phyloP scores from a whole-genome alignment of 768 basidiomycete species.

The Ramaria rubella region DNA sequence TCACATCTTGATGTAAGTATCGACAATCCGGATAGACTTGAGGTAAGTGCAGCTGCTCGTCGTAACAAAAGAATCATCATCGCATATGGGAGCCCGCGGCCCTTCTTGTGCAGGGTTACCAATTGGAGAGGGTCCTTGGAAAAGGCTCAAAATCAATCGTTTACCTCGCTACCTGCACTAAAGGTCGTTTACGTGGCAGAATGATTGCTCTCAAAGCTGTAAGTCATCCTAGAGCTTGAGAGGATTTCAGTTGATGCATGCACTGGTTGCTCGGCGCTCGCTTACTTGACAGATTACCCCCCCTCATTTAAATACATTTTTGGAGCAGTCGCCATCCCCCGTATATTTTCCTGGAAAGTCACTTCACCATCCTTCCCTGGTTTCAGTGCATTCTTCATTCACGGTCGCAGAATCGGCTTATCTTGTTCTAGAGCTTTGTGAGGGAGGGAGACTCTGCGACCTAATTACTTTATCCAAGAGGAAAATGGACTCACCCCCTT shows the following conservation, averaged over 20 bases:
- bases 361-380: conserved; percentile 44
- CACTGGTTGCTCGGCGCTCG: conserved; percentile 1
- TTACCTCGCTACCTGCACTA: conserved; percentile 37
- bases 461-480: conserved; percentile 19
- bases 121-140: conserved; percentile 16
- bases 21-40: neutral
- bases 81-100: too few species aligned
- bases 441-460: conserved; percentile 31
- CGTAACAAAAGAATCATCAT: too few species aligned
- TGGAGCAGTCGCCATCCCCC: neutral
- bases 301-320: neutral
- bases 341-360: conserved; percentile 34
- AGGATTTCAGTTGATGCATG: too few species aligned
- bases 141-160: conserved; percentile 23
- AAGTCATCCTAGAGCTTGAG: neutral
- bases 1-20: neutral
- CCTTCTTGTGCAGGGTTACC: conserved; percentile 6
- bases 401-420: conserved; percentile 25
- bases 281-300: neutral
- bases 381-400: conserved; percentile 40
- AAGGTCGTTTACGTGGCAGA: conserved; percentile 39
- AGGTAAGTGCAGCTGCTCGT: neutral
- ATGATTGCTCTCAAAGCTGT: conserved; percentile 41
- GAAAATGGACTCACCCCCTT: conserved; percentile 13
- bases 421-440: conserved; percentile 42